Evolutionary conservation across 2,329 filamentous ascomycete genomes (phyloP).

Genomic region (Fusarium sp.): DNA sequence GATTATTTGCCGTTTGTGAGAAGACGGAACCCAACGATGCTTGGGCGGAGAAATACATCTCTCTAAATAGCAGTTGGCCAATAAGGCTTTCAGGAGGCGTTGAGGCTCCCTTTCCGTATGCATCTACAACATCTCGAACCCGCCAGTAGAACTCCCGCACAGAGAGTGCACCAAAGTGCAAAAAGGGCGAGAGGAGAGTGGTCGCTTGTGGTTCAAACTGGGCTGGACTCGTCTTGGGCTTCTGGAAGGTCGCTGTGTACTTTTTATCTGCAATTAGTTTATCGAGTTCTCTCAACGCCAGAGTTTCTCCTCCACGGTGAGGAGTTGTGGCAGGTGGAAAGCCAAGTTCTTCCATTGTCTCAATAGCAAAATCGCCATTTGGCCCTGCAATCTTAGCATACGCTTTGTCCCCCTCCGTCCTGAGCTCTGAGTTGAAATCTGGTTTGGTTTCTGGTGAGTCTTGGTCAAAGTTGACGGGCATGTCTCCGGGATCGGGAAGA

Average conservation of each 20-base stretch:
- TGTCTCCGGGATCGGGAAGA: slow-evolving; percentile 75
- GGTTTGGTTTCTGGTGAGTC: slow-evolving; percentile 63
- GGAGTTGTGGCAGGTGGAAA: slow-evolving; percentile 74
- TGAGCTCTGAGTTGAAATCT: slow-evolving; percentile 72
- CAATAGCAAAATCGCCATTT: slow-evolving; percentile 76
- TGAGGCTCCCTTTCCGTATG: slow-evolving; percentile 68
- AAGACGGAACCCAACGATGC: slow-evolving; percentile 75
- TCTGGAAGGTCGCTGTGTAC: slow-evolving; percentile 81
- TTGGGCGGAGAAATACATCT: slow-evolving; percentile 88
- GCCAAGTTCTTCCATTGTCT: slow-evolving; percentile 78
- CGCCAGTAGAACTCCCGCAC: slow-evolving; percentile 80
- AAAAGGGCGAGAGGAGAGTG: slow-evolving; percentile 77
- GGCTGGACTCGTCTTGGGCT: slow-evolving; percentile 80
- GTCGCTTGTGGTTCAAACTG: slow-evolving; percentile 80
- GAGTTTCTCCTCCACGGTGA: slow-evolving; percentile 78
- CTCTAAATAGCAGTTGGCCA: slow-evolving; percentile 81
- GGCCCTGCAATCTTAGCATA: slow-evolving; percentile 76
- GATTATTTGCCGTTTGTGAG: slow-evolving; percentile 74
- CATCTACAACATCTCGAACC: slow-evolving; percentile 71
- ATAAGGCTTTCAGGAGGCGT: slow-evolving; percentile 76
- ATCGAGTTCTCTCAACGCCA: slow-evolving; percentile 70
- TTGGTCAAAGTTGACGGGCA: slow-evolving; percentile 70
- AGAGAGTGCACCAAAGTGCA: slow-evolving; percentile 81
- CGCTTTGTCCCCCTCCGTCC: slow-evolving; percentile 66
- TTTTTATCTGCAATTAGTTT: slow-evolving; percentile 71